Percentiles rank a stretch among this genome's conserved stretches.
Evolutionary conservation across 345 rosid species (phyloP).

Genomic region (Citrus unshiu): DNA sequence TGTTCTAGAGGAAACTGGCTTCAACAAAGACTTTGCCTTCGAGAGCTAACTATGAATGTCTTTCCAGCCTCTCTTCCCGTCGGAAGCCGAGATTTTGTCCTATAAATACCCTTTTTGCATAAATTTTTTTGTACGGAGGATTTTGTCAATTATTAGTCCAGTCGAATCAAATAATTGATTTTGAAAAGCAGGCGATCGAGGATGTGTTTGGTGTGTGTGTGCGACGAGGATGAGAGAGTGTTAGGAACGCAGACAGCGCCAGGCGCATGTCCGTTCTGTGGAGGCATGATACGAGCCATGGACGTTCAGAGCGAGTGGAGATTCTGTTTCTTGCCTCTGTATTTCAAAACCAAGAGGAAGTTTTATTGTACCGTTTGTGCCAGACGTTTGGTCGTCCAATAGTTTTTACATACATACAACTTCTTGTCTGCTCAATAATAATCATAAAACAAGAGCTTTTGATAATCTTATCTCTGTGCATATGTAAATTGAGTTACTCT

Average conservation of each 20-base stretch:
- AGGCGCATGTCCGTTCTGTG: conserved; percentile 91
- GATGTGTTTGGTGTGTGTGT: conserved; percentile 93
- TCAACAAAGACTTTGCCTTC: neutral
- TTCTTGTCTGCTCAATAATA: too few relatives aligned
- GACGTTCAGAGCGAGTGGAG: conserved; percentile 81
- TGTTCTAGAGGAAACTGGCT: neutral
- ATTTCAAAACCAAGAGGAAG: conserved; percentile 53
- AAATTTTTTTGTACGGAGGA: neutral
- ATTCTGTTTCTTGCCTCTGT: conserved; percentile 81
- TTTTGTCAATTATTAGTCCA: neutral
- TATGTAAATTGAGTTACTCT: neutral
- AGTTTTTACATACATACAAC: too few relatives aligned
- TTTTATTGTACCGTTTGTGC: conserved; percentile 57
- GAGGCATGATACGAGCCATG: conserved; percentile 68
- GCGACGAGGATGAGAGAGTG: conserved; percentile 87
- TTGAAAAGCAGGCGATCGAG: neutral
- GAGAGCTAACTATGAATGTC: neutral
- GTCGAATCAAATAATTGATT: too few relatives aligned
- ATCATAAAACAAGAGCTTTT: neutral
- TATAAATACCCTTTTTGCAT: neutral
- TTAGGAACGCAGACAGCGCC: conserved; percentile 67
- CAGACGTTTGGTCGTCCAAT: conserved; percentile 46
- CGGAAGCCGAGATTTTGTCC: neutral
- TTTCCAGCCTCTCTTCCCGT: neutral
- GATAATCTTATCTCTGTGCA: neutral